Evolutionary conservation across 192 early-diverging fungal genomes (phyloP).

Genomic region (Coemansia sp.): DNA sequence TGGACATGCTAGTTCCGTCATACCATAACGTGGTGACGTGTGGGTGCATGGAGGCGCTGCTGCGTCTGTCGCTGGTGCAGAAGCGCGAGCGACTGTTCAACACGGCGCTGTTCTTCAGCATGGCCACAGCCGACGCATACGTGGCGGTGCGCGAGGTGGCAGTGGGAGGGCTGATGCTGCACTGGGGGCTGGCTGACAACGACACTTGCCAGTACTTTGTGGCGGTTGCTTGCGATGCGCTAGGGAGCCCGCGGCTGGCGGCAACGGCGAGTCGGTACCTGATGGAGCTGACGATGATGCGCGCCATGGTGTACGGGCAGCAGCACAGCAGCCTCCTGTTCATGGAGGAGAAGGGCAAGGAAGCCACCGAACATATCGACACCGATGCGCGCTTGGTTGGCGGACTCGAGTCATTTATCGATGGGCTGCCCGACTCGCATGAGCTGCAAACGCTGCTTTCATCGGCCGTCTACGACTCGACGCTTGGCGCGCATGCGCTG

Average conservation of each 20-base stretch:
- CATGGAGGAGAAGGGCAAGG: conserved; percentile 26
- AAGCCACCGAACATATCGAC: conserved; percentile 41
- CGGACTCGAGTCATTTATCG: conserved; percentile 45
- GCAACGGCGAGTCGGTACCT: conserved; percentile 5
- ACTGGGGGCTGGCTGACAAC: conserved; percentile 60
- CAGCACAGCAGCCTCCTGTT: conserved; percentile 51
- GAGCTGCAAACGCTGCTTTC: conserved; percentile 29
- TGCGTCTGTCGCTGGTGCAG: conserved; percentile 61
- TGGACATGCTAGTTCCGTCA: conserved; percentile 81
- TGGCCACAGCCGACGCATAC: conserved; percentile 72
- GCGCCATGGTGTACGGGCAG: conserved; percentile 38
- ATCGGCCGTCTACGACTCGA: conserved; percentile 32
- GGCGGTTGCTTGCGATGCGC: conserved; percentile 21
- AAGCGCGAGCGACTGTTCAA: conserved; percentile 70
- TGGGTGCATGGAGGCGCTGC: conserved; percentile 71
- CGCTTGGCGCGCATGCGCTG: conserved; percentile 23
- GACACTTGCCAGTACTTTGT: conserved; percentile 18
- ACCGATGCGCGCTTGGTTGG: conserved; percentile 49
- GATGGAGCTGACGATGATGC: conserved; percentile 27
- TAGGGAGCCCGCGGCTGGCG: conserved; percentile 12
- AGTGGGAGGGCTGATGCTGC: conserved; percentile 71
- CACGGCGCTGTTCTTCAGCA: conserved; percentile 67
- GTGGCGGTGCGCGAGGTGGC: conserved; percentile 67
- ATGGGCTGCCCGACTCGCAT: conserved; percentile 26
- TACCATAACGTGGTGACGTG: conserved; percentile 84